Evolutionary conservation across 148 eudicot species (phyloP).

Genomic region (Arctostaphylos glauca): DNA sequence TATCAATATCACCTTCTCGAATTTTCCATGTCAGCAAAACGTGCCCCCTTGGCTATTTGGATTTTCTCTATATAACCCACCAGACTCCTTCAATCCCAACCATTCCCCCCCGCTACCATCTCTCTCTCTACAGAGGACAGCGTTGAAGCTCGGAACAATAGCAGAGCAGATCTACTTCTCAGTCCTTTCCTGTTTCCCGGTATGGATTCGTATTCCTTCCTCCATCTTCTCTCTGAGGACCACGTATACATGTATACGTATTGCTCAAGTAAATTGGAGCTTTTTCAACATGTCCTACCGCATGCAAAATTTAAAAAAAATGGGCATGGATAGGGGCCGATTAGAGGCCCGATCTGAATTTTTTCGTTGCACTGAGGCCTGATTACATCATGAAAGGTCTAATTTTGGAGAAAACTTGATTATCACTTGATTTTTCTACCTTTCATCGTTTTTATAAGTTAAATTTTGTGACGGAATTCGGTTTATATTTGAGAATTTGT

Average conservation of each 20-base stretch:
- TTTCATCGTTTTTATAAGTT: too few species aligned
- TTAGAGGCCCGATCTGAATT: not conserved
- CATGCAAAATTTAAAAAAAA: too few species aligned
- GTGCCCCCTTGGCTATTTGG: not conserved
- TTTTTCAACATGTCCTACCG: not conserved
- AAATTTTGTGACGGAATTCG: too few species aligned
- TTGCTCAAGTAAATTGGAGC: not conserved
- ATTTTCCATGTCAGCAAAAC: not conserved
- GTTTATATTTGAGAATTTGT: too few species aligned
- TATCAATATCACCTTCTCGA: not conserved
- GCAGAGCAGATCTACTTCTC: not conserved
- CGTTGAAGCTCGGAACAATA: not conserved
- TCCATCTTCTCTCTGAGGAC: not conserved
- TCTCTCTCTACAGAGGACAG: not conserved
- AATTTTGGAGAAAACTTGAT: too few species aligned
- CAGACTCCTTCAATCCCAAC: not conserved
- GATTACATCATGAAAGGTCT: too few species aligned
- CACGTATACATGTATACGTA: not conserved
- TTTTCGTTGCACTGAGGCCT: too few species aligned
- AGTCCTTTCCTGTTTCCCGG: not conserved
- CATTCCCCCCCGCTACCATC: not conserved
- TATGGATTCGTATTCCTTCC: conserved; percentile 3
- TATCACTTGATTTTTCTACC: too few species aligned
- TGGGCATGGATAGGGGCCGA: not conserved
- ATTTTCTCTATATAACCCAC: not conserved